Base-by-base conservation (phyloP, 75 land plant species). In the Ceratopteris richardii region DNA sequence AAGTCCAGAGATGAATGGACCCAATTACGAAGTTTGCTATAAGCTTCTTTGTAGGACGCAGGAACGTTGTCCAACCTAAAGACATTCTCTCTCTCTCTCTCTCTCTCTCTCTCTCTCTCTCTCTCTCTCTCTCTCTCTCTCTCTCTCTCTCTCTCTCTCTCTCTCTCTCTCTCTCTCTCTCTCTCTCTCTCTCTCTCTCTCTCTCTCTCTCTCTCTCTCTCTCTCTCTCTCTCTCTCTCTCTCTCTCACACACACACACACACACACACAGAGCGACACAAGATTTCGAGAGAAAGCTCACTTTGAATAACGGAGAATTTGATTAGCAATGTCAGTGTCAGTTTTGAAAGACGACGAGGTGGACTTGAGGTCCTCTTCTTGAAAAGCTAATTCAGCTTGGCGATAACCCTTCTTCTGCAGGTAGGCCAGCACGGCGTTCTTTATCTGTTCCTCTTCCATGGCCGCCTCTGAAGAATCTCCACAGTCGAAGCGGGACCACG, bases 21-120 rank as follows among this genome's bases (percentile, higher is more conserved):
- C 98, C 98, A 94, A 4, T 83, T 72, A 30, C 98, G 75, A 28
- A 94, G 69, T 36, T 79, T 89, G 73, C 77, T 68, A 58, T 89
- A 94, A 18, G 83, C 87, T 12, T 94, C 98, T 53, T 72, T 80
- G 56, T 79, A 86, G 43, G 60, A 24, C 21, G 68, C 72, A 0
- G 98, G 85, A 62, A 39, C 63, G 62, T 74, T 79, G 40, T 92
- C 89, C 44, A 57, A 65, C 60, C 93, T 92, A 33, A 33, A 33
- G 3, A 14, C 57, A 56, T 28, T 9, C 3, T 33, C 3, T 33
- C 3, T 33, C 3, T 33, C 3, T 33, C 37, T 33, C 37, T 33
- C 37, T n/a, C 51, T 21, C 51, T 21, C 51, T 21, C 21, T 33
- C 37, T 33, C 37, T 33, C 37, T 33, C 37, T 33, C 37, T 33